Evolutionary conservation across 805 yeast genomes (phyloP).

Genomic region (Spencermartinsiella europaea): DNA sequence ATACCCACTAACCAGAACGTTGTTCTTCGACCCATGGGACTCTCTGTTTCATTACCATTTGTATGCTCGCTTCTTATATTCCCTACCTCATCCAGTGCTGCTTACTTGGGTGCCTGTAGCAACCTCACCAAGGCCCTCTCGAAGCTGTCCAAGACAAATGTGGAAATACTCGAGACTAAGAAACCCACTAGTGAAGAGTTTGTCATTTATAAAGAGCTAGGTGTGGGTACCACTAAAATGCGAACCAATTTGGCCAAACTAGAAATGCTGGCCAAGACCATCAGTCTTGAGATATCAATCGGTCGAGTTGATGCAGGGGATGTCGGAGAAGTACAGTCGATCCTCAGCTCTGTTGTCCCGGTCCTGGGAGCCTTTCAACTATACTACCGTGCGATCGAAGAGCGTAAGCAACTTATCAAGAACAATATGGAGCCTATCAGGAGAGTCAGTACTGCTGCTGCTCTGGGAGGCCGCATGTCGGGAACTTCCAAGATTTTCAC

Average conservation of each 20-base stretch:
- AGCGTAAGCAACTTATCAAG: slow-evolving; percentile 9
- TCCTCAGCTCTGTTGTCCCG: slow-evolving; percentile 19
- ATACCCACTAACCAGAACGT: slow-evolving; percentile 4
- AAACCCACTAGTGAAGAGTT: slow-evolving; percentile 18
- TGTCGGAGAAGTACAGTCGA: slow-evolving; percentile 22
- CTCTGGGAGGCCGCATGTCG: slow-evolving; percentile 4
- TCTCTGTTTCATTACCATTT: slow-evolving; percentile 23
- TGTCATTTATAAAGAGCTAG: slow-evolving; percentile 5
- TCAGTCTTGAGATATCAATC: slow-evolving; percentile 21
- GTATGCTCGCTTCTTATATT: slow-evolving; percentile 21
- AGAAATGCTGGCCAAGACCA: slow-evolving; percentile 20
- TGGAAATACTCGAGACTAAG: slow-evolving; percentile 8
- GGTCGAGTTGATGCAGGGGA: slow-evolving; percentile 25
- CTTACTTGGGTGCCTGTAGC: slow-evolving; percentile 16
- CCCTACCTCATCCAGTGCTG: slow-evolving; percentile 27
- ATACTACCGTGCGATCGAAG: slow-evolving; percentile 17
- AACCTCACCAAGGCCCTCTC: slow-evolving; percentile 17
- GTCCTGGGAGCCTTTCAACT: slow-evolving; percentile 22
- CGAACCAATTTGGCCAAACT: slow-evolving; percentile 14
- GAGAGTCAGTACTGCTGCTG: not conserved
- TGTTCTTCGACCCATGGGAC: slow-evolving; percentile 23
- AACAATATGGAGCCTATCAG: slow-evolving; percentile 8
- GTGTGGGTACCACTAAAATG: slow-evolving; percentile 2
- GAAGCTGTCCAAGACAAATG: slow-evolving; percentile 7
- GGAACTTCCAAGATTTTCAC: slow-evolving; percentile 8